Evolutionary conservation across 495 filamentous ascomycete genomes (phyloP).

Genomic region (Chlorociboria aeruginascens): DNA sequence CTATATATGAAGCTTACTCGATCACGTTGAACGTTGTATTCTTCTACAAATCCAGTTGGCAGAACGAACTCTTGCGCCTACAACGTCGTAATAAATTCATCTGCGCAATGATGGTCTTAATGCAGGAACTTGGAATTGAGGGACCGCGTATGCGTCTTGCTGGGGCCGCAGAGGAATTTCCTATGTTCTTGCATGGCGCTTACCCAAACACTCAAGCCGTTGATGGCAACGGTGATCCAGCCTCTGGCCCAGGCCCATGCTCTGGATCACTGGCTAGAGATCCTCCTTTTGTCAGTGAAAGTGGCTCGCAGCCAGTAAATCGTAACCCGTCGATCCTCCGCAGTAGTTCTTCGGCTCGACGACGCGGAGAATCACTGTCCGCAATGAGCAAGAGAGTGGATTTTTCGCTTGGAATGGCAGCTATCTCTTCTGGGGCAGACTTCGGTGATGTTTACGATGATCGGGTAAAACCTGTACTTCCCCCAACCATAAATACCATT

Average conservation of each 20-base stretch:
- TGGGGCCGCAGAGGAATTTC: conserved; percentile 40
- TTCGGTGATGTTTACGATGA: conserved; percentile 61
- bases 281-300: background rate
- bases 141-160: conserved; percentile 69
- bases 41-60: conserved; percentile 88
- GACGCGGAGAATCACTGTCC: conserved; percentile 48
- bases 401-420: conserved; percentile 61
- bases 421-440: conserved; percentile 45
- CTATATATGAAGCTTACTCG: conserved; percentile 40
- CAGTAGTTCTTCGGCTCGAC: conserved; percentile 27
- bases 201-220: conserved; percentile 8
- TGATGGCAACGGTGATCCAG: background rate
- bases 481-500: background rate
- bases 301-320: background rate
- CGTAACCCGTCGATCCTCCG: conserved; percentile 42
- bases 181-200: conserved; percentile 27
- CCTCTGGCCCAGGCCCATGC: conserved; percentile 5
- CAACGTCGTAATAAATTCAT: conserved; percentile 92
- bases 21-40: conserved; percentile 91
- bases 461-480: conserved; percentile 12
- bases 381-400: conserved; percentile 54
- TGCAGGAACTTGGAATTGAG: conserved; percentile 77
- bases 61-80: conserved; percentile 86
- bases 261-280: conserved; percentile 11
- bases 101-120: conserved; percentile 78